These are phyloP conservation scores for Suaeda aralocaspica DNA, from an alignment of 148 eudicot genomes.

Conservation along the genomic window DNA sequence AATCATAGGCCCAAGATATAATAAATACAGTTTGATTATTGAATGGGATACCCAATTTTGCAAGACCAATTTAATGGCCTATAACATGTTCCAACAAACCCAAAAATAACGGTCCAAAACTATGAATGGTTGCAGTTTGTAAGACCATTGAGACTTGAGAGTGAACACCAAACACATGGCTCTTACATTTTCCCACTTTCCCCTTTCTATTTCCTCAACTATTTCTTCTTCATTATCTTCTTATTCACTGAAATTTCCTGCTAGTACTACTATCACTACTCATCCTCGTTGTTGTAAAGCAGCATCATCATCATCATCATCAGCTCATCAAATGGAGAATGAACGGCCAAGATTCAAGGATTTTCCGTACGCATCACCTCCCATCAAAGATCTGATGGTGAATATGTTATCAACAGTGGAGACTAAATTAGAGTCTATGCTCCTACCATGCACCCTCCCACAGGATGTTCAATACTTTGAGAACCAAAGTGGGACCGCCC, in stretches of 20 bases:
- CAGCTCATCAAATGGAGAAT: conserved; percentile 19
- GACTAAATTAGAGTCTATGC: conserved; percentile 38
- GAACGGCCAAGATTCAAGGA: conserved; percentile 47
- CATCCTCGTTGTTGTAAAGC: background rate
- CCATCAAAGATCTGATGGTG: conserved; percentile 59
- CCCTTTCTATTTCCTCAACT: conserved; percentile 2
- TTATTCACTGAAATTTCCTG: background rate
- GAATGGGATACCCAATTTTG: background rate
- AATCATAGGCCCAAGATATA: too few relatives aligned
- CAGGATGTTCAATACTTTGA: conserved; percentile 47
- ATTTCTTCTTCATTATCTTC: background rate
- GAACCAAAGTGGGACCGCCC: conserved; percentile 43
- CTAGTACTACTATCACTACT: background rate
- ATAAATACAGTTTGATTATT: too few relatives aligned
- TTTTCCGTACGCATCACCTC: conserved; percentile 62
- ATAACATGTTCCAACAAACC: too few relatives aligned
- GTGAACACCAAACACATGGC: conserved; percentile 10
- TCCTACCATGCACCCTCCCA: conserved; percentile 67
- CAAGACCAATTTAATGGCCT: background rate
- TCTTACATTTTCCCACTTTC: background rate
- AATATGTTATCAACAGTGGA: conserved; percentile 62
- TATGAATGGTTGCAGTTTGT: background rate
- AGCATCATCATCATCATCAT: background rate
- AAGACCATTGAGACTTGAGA: background rate
- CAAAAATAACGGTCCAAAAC: background rate